phyloP scores from a whole-genome alignment of 495 filamentous ascomycete genomes.

The Penicillium mononematosum region DNA sequence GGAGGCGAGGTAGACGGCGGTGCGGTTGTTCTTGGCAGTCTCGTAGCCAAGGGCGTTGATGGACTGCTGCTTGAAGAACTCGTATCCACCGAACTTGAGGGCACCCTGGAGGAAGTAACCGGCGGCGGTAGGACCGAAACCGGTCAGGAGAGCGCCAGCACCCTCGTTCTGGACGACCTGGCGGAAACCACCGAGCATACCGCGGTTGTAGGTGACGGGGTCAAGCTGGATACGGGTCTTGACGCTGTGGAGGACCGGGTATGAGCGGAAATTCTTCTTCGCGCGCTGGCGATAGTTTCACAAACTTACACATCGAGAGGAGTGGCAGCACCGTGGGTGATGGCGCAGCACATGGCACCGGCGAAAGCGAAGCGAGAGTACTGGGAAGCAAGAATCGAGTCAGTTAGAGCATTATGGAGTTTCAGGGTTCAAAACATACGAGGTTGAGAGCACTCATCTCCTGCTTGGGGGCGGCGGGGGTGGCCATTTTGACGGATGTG shows the following conservation, averaged over 20 bases:
- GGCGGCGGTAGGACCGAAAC: constrained; percentile 81
- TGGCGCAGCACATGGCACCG: constrained; percentile 73
- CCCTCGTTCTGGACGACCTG: constrained; percentile 83
- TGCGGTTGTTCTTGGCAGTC: constrained; percentile 80
- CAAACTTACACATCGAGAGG: constrained; percentile 92
- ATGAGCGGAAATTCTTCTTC: neutral
- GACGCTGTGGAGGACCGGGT: constrained; percentile 57
- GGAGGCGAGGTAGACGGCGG: constrained; percentile 84
- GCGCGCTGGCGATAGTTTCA: neutral
- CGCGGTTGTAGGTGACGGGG: constrained; percentile 84
- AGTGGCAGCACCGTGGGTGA: constrained; percentile 90
- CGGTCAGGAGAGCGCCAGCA: constrained; percentile 84
- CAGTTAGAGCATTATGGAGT: constrained; percentile 36
- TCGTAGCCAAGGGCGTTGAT: constrained; percentile 82
- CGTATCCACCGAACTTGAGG: constrained; percentile 94
- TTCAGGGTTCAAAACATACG: constrained; percentile 2
- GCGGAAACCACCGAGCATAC: constrained; percentile 81
- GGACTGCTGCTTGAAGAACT: constrained; percentile 91
- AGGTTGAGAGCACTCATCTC: constrained; percentile 53
- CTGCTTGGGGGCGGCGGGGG: constrained; percentile 39
- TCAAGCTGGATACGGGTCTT: constrained; percentile 96
- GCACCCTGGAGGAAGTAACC: constrained; percentile 95
- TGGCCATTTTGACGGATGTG: constrained; percentile 42
- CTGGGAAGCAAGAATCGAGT: constrained; percentile 51
- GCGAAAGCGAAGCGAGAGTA: constrained; percentile 89